phyloP scores from a whole-genome alignment of 2,329 filamentous ascomycete species.

The Neonectria hederae region DNA sequence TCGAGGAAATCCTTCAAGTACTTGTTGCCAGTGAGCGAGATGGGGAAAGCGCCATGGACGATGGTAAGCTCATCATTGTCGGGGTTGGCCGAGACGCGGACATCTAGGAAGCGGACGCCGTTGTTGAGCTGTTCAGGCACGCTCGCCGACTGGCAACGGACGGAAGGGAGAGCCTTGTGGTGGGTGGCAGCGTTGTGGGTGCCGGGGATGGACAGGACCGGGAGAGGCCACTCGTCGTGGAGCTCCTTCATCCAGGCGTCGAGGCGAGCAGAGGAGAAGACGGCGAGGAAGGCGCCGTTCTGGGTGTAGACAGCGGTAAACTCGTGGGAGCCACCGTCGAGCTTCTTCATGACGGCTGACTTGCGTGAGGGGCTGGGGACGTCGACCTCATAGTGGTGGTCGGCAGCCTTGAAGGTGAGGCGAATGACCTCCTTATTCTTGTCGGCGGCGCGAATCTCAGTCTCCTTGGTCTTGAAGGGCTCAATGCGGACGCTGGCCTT shows the following conservation, averaged over 20 bases:
- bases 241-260: conserved; percentile 84
- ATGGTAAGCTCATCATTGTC: conserved; percentile 76
- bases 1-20: conserved; percentile 79
- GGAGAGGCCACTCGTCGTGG: conserved; percentile 75
- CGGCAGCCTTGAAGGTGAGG: conserved; percentile 74
- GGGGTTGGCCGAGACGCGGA: conserved; percentile 71
- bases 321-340: conserved; percentile 61
- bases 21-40: conserved; percentile 83
- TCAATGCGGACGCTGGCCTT: conserved; percentile 71
- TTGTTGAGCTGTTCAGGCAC: conserved; percentile 83
- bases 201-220: conserved; percentile 87
- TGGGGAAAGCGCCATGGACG: conserved; percentile 90
- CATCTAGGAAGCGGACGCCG: conserved; percentile 93
- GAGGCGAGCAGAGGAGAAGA: conserved; percentile 77
- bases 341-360: conserved; percentile 68
- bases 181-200: conserved; percentile 94
- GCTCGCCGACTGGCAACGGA: conserved; percentile 88
- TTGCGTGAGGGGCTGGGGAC: conserved; percentile 69
- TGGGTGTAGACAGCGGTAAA: conserved; percentile 75
- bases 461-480: conserved; percentile 71
- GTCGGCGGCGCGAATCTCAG: conserved; percentile 67
- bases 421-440: conserved; percentile 73
- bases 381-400: conserved; percentile 72
- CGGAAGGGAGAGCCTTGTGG: conserved; percentile 86
- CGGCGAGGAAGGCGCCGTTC: conserved; percentile 62